A percentile compares a stretch with the other conserved stretches of the same genome.
Conservation (phyloP, 2,329 filamentous ascomycete species). For the Pyricularia sp. region DNA sequence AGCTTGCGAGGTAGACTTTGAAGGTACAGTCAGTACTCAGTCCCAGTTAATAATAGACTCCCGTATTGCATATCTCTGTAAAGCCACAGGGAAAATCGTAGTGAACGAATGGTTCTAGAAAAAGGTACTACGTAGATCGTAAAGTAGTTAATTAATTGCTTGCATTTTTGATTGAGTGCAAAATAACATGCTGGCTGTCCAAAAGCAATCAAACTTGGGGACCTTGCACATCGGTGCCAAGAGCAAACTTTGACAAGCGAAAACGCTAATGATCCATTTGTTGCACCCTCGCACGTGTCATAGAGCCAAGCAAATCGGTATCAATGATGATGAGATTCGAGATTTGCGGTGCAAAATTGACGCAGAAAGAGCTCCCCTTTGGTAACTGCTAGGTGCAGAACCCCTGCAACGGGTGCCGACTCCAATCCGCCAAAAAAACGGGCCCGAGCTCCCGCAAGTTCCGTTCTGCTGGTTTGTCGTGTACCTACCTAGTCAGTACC, state of each 20-base stretch:
- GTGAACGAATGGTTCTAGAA: too few species aligned
- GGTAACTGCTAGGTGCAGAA: not conserved
- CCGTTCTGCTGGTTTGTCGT: not conserved
- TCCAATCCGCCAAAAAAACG: not conserved
- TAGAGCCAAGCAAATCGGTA: not conserved
- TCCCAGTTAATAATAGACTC: too few species aligned
- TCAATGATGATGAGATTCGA: not conserved
- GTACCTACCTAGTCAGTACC: not conserved
- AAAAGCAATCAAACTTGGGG: not conserved
- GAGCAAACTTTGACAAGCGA: too few species aligned
- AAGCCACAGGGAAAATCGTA: too few species aligned
- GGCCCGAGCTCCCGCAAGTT: not conserved
- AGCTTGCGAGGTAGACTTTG: too few species aligned
- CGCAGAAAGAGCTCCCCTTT: not conserved
- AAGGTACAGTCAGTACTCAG: not conserved
- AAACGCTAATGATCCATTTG: not conserved
- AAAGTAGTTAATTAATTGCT: not conserved
- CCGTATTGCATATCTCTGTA: too few species aligned
- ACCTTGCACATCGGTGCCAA: not conserved
- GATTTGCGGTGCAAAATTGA: not conserved
- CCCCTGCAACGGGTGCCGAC: not conserved
- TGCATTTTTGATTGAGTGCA: not conserved
- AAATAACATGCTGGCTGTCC: not conserved
- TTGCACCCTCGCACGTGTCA: not conserved
- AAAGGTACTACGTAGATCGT: not conserved